These are phyloP conservation scores for Morella rubra DNA, from an alignment of 306 rosid species.

Conservation along the genomic window DNA sequence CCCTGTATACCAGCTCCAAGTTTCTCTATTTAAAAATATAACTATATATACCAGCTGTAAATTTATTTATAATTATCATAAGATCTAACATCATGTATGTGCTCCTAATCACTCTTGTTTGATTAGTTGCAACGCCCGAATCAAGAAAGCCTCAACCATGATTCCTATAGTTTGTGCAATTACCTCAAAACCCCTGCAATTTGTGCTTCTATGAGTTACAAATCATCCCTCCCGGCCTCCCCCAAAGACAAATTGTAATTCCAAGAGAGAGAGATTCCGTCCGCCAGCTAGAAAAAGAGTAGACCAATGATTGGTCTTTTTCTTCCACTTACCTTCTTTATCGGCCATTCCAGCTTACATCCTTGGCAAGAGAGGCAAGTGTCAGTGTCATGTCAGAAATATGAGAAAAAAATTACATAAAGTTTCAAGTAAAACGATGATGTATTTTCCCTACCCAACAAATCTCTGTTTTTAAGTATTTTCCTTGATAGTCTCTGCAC, in stretches of 20 bases:
- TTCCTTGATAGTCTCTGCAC: no score
- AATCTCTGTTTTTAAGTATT: no score
- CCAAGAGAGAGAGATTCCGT: conserved; percentile 45
- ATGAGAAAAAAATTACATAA: conserved; percentile 16
- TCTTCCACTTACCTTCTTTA: conserved; percentile 57
- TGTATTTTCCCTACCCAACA: background rate
- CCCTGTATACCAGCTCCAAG: no score
- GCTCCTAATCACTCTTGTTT: no score
- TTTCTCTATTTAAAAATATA: no score
- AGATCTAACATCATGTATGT: no score
- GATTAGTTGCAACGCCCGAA: no score
- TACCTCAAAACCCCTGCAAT: background rate
- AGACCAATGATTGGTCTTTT: conserved; percentile 54
- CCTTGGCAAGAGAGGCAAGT: conserved; percentile 32
- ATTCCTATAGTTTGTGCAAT: no score
- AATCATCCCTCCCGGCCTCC: conserved; percentile 21
- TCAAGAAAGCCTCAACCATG: no score
- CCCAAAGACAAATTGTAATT: conserved; percentile 5
- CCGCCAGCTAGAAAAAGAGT: conserved; percentile 47
- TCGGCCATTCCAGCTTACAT: conserved; percentile 53
- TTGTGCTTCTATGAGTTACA: conserved; percentile 1
- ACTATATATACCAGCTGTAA: no score
- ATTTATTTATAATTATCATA: no score
- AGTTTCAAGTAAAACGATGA: conserved; percentile 25
- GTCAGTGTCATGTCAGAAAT: conserved; percentile 16